Percentiles rank a stretch among this genome's conserved stretches.
These are phyloP conservation scores for Rhizophagus prolifer DNA, from an alignment of 192 early-diverging fungal species.

Conservation along the genomic window DNA sequence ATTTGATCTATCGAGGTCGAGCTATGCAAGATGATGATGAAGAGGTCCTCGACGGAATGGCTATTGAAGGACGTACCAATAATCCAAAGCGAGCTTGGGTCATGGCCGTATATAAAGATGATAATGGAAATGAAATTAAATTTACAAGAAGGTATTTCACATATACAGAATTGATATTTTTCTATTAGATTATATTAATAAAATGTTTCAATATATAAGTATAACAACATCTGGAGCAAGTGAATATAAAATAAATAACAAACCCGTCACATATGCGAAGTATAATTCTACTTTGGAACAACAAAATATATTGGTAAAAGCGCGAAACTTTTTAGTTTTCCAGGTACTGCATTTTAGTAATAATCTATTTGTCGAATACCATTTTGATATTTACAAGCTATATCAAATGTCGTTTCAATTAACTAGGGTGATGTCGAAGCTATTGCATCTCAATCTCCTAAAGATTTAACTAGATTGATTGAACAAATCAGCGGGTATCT, in stretches of 20 bases:
- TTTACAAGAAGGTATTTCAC: constrained; percentile 73
- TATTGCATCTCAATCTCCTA: constrained; percentile 92
- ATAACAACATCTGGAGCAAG: constrained; percentile 67
- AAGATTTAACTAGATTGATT: constrained; percentile 88
- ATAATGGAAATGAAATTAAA: constrained; percentile 55
- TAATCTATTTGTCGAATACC: neutral
- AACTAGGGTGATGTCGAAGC: constrained; percentile 91
- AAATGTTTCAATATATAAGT: constrained; percentile 28
- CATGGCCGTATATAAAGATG: constrained; percentile 78
- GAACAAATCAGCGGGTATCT: constrained; percentile 90
- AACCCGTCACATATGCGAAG: constrained; percentile 63
- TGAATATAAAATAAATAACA: constrained; percentile 88
- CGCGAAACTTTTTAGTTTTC: constrained; percentile 97
- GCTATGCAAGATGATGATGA: constrained; percentile 50
- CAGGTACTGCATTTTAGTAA: constrained; percentile 51
- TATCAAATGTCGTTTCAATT: neutral
- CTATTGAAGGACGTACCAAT: constrained; percentile 28
- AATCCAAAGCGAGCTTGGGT: constrained; percentile 68
- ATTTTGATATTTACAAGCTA: neutral
- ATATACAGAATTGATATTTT: neutral
- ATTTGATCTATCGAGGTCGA: constrained; percentile 85
- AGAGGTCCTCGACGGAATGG: constrained; percentile 48
- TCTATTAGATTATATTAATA: neutral
- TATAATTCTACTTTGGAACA: constrained; percentile 79
- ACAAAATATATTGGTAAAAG: constrained; percentile 93